phyloP scores from a whole-genome alignment of 2,329 filamentous ascomycete genomes.

The Aureobasidium pullulans region DNA sequence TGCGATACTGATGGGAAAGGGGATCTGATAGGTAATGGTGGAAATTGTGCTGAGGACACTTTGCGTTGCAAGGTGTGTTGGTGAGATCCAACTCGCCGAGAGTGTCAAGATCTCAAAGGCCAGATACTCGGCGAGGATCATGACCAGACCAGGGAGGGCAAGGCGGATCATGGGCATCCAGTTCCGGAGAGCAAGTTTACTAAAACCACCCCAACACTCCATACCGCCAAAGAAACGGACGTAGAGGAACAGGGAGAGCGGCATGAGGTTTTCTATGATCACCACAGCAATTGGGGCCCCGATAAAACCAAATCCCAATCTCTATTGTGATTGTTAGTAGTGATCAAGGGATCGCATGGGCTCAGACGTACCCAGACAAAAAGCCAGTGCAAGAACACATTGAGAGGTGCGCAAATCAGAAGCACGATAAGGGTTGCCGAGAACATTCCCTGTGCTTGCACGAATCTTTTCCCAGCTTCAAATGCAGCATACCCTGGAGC shows the following conservation, averaged over 20 bases:
- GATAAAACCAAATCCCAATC: slow-evolving; percentile 59
- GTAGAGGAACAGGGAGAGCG: slow-evolving; percentile 62
- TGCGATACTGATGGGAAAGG: slow-evolving; percentile 84
- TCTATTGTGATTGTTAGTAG: slow-evolving; percentile 3
- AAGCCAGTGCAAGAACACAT: slow-evolving; percentile 70
- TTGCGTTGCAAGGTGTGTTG: slow-evolving; percentile 77
- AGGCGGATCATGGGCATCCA: slow-evolving; percentile 80
- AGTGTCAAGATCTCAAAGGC: slow-evolving; percentile 87
- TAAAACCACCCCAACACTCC: slow-evolving; percentile 74
- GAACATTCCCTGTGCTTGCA: slow-evolving; percentile 84
- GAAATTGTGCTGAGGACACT: slow-evolving; percentile 58
- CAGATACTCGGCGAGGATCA: slow-evolving; percentile 87
- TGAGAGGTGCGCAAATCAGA: slow-evolving; percentile 71
- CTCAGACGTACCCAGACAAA: slow-evolving; percentile 58
- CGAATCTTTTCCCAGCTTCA: slow-evolving; percentile 72
- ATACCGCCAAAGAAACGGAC: slow-evolving; percentile 60
- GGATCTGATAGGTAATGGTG: slow-evolving; percentile 31
- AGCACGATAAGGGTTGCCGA: slow-evolving; percentile 73
- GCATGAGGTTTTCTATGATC: slow-evolving; percentile 66
- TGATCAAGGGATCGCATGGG: neutral
- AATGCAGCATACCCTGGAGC: slow-evolving; percentile 69
- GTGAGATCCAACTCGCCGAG: slow-evolving; percentile 69
- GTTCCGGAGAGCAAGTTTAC: slow-evolving; percentile 57
- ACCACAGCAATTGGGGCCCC: slow-evolving; percentile 71
- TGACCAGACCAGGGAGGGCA: slow-evolving; percentile 78